Conservation (phyloP, 176 grass and related monocot genomes). For the Stipa capillata region DNA sequence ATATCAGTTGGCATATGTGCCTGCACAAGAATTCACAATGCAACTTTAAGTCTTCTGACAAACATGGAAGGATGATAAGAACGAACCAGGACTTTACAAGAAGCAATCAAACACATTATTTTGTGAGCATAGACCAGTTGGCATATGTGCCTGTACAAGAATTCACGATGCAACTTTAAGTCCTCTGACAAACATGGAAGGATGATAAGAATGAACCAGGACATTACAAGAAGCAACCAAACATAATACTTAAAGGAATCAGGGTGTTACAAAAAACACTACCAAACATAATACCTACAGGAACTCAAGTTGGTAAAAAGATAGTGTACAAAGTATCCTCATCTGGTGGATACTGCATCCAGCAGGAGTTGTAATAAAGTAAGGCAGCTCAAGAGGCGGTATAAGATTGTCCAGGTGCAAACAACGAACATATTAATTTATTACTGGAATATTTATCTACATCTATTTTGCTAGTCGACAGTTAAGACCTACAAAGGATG, state of each 20-base stretch:
- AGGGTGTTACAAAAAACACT: neutral
- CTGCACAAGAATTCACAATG: constrained; percentile 7
- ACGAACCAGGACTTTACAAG: neutral
- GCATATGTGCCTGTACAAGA: constrained; percentile 9
- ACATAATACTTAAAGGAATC: neutral
- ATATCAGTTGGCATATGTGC: constrained; percentile 4
- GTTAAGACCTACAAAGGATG: constrained; percentile 4
- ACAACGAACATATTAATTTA: neutral
- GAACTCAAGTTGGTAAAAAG: neutral
- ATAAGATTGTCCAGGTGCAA: constrained; percentile 5
- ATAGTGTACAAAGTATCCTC: neutral
- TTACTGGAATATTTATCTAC: neutral
- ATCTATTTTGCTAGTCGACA: neutral
- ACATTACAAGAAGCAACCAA: neutral
- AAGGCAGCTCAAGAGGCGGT: neutral
- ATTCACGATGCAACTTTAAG: neutral
- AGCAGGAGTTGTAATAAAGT: neutral
- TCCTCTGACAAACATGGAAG: neutral
- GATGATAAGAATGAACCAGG: neutral
- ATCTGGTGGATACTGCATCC: neutral
- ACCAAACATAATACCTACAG: neutral
- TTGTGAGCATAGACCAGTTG: constrained; percentile 8
- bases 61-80: neutral
- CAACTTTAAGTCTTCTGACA: neutral
- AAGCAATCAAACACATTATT: constrained; percentile 3